A percentile compares a stretch with the other conserved stretches of the same genome.
Evolutionary conservation across 768 basidiomycete genomes (phyloP).

Genomic region (Leccinellum albellum): DNA sequence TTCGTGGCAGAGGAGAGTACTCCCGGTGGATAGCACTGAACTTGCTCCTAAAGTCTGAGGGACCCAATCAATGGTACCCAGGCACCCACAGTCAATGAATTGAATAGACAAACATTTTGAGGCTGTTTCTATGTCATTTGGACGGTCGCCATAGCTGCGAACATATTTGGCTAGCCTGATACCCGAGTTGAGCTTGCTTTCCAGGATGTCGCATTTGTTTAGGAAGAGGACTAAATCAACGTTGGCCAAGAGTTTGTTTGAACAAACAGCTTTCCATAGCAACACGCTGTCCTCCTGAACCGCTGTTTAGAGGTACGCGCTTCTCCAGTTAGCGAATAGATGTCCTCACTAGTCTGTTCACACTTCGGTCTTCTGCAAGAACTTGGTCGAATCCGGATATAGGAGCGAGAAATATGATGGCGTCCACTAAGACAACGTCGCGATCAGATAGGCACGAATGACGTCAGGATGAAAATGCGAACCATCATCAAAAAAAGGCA

Average conservation of each 20-base stretch:
- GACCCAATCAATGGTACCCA: not conserved
- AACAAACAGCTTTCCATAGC: constrained; percentile 70
- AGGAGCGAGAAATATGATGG: constrained; percentile 58
- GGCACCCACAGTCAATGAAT: not conserved
- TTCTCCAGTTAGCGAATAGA: not conserved
- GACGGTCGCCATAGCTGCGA: constrained; percentile 63
- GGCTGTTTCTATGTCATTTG: constrained; percentile 66
- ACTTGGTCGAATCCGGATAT: constrained; percentile 57
- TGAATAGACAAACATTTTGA: constrained; percentile 51
- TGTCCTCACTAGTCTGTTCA: constrained; percentile 45
- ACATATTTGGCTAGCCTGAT: constrained; percentile 65
- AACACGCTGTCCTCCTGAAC: constrained; percentile 70
- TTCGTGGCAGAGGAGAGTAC: constrained; percentile 67
- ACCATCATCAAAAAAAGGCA: constrained; percentile 55
- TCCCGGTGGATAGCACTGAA: constrained; percentile 75
- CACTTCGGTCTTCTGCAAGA: constrained; percentile 47
- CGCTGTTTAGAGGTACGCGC: not conserved
- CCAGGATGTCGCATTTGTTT: constrained; percentile 78
- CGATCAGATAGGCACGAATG: not conserved
- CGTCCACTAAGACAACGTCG: constrained; percentile 28
- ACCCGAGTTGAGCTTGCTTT: constrained; percentile 60
- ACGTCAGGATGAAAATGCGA: not conserved
- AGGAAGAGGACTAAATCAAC: constrained; percentile 78
- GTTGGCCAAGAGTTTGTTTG: constrained; percentile 63
- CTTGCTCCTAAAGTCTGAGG: constrained; percentile 62